Evolutionary conservation across 768 basidiomycete species (phyloP).

Genomic region (Phlegmacium glaucopus): DNA sequence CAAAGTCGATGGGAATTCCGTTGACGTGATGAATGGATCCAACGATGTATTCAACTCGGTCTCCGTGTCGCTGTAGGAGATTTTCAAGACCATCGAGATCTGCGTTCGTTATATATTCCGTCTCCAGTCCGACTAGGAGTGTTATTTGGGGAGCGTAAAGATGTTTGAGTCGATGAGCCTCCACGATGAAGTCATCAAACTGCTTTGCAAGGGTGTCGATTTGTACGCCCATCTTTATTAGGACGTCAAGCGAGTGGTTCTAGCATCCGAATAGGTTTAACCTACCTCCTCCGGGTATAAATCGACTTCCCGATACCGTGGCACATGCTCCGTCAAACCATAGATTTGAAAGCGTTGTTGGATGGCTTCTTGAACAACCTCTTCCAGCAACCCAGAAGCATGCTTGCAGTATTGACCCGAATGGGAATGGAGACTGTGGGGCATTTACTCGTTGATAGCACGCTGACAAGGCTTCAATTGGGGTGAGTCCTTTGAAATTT

Average conservation of each 20-base stretch:
- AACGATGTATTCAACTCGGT: conserved; percentile 80
- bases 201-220: conserved; percentile 51
- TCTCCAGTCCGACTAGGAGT: conserved; percentile 88
- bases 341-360: conserved; percentile 74
- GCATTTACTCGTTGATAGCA: conserved; percentile 26
- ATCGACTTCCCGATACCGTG: conserved; percentile 77
- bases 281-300: conserved; percentile 95
- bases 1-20: conserved; percentile 89
- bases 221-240: conserved; percentile 50
- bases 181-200: conserved; percentile 70
- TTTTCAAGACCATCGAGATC: conserved; percentile 60
- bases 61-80: conserved; percentile 45
- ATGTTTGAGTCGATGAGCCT: conserved; percentile 74
- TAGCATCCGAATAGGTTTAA: not conserved
- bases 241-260: not conserved
- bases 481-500: too few relatives aligned
- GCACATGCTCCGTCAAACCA: conserved; percentile 91
- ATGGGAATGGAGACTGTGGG: conserved; percentile 84
- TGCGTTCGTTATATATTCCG: conserved; percentile 73
- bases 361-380: conserved; percentile 81
- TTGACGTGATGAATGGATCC: conserved; percentile 93
- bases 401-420: conserved; percentile 95
- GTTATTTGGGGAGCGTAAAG: conserved; percentile 62
- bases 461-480: too few relatives aligned
- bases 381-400: conserved; percentile 75